A percentile compares a stretch with the other conserved stretches of the same genome.
Conservation (phyloP, 1,284 basidiomycete species). For the Austropuccinia psidii region DNA sequence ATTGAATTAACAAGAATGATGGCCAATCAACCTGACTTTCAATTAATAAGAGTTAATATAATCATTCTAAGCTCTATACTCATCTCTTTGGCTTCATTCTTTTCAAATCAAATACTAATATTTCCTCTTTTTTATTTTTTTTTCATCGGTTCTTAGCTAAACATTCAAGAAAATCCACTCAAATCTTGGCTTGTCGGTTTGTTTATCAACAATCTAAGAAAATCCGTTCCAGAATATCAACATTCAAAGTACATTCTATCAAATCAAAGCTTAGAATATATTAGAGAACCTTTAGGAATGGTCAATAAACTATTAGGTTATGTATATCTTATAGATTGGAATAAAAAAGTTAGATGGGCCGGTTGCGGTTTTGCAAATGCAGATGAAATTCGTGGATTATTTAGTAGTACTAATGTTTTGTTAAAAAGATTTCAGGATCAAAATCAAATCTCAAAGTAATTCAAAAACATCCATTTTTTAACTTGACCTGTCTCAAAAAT, state of each 20-base stretch:
- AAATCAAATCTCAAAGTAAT: too few species aligned
- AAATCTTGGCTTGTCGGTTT: slow-evolving; percentile 36
- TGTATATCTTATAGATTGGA: slow-evolving; percentile 31
- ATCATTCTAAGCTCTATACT: too few species aligned
- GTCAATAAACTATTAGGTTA: slow-evolving; percentile 35
- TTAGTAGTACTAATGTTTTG: slow-evolving; percentile 11
- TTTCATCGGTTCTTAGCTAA: neutral
- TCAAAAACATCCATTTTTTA: too few species aligned
- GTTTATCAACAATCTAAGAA: slow-evolving; percentile 34
- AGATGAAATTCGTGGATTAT: slow-evolving; percentile 21
- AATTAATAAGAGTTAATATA: slow-evolving; percentile 18
- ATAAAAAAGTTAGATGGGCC: slow-evolving; percentile 36
- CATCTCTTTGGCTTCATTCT: neutral
- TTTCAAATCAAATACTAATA: neutral
- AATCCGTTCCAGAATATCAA: slow-evolving; percentile 11
- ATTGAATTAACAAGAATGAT: slow-evolving; percentile 18
- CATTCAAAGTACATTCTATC: slow-evolving; percentile 17
- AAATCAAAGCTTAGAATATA: slow-evolving; percentile 36
- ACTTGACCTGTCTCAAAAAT: too few species aligned
- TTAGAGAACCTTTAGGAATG: slow-evolving; percentile 33
- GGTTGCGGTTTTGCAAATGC: slow-evolving; percentile 35
- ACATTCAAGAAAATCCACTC: slow-evolving; percentile 34
- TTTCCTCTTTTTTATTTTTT: neutral
- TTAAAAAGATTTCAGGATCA: slow-evolving; percentile 21
- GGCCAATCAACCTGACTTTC: slow-evolving; percentile 16